A percentile compares a stretch with the other conserved stretches of the same genome.
These are phyloP conservation scores for Calonectria multiphialidica DNA, from an alignment of 2,329 filamentous ascomycete genomes.

Conservation along the genomic window DNA sequence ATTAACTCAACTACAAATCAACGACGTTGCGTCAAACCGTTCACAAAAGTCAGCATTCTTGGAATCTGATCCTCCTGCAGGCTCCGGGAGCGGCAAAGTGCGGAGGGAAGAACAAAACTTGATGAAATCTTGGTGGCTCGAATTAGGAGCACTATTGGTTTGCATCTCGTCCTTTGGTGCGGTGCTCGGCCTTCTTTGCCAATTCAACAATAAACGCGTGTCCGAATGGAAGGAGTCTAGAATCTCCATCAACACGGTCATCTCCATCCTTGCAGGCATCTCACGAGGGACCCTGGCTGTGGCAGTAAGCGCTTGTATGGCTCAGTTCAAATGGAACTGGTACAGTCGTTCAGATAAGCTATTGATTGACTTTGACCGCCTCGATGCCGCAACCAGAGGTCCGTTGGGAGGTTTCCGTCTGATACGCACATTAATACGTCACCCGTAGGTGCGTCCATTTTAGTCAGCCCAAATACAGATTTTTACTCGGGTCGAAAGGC, in stretches of 20 bases:
- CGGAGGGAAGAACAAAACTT: too few relatives aligned
- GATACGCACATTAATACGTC: not conserved
- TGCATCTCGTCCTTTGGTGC: not conserved
- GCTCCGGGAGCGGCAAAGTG: too few relatives aligned
- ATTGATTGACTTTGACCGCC: constrained; percentile 31
- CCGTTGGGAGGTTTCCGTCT: constrained; percentile 26
- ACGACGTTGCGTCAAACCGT: too few relatives aligned
- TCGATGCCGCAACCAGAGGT: constrained; percentile 31
- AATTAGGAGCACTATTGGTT: too few relatives aligned
- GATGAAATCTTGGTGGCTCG: too few relatives aligned
- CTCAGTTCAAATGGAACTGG: constrained; percentile 35
- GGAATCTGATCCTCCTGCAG: too few relatives aligned
- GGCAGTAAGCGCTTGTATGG: constrained; percentile 25
- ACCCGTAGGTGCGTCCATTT: constrained; percentile 30
- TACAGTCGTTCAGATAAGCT: not conserved
- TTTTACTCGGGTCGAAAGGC: too few relatives aligned
- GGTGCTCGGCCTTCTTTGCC: not conserved
- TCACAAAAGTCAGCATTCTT: too few relatives aligned
- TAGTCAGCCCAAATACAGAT: too few relatives aligned
- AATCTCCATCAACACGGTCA: constrained; percentile 23
- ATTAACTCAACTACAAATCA: too few relatives aligned
- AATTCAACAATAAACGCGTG: constrained; percentile 11
- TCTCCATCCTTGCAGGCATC: constrained; percentile 24
- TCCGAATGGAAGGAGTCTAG: constrained; percentile 20
- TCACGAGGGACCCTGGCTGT: constrained; percentile 10